Percentiles rank a stretch among this genome's conserved stretches.
Evolutionary conservation across 345 rosid genomes (phyloP).

Genomic region (Isatis tinctoria): DNA sequence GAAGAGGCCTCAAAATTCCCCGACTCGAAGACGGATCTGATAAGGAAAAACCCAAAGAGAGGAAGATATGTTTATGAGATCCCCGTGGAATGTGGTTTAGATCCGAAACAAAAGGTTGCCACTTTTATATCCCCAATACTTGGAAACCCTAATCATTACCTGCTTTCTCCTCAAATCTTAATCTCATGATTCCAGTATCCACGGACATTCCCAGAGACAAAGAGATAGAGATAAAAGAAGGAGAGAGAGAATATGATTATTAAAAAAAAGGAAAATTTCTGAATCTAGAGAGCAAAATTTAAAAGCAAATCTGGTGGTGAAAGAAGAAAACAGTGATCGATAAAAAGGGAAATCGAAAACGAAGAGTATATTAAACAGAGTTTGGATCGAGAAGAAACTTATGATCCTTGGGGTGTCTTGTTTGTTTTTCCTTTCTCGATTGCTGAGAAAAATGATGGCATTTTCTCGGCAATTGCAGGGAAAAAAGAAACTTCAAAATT

Average conservation of each 20-base stretch:
- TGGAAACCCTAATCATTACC: conserved; percentile 35
- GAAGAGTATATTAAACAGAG: neutral
- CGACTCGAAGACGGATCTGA: conserved; percentile 33
- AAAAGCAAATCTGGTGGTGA: conserved; percentile 13
- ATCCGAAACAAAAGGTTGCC: neutral
- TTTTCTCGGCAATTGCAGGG: conserved; percentile 36
- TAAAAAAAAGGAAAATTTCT: neutral
- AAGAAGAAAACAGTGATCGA: neutral
- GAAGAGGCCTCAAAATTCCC: conserved; percentile 21
- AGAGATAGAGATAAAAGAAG: neutral
- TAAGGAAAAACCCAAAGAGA: neutral
- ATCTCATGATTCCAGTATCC: conserved; percentile 36
- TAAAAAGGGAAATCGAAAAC: neutral
- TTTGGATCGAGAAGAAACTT: neutral
- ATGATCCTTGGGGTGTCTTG: neutral
- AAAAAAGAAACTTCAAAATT: neutral
- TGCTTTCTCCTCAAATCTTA: conserved; percentile 33
- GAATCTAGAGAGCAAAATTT: conserved; percentile 18
- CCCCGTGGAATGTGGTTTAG: conserved; percentile 18
- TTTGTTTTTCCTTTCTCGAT: conserved; percentile 23
- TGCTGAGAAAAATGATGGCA: conserved; percentile 34
- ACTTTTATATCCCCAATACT: conserved; percentile 28
- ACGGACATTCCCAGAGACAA: conserved; percentile 15
- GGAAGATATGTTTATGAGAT: conserved; percentile 13
- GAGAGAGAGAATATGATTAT: neutral